phyloP scores from a whole-genome alignment of 257 asterid species.

The Agastache rugosa region DNA sequence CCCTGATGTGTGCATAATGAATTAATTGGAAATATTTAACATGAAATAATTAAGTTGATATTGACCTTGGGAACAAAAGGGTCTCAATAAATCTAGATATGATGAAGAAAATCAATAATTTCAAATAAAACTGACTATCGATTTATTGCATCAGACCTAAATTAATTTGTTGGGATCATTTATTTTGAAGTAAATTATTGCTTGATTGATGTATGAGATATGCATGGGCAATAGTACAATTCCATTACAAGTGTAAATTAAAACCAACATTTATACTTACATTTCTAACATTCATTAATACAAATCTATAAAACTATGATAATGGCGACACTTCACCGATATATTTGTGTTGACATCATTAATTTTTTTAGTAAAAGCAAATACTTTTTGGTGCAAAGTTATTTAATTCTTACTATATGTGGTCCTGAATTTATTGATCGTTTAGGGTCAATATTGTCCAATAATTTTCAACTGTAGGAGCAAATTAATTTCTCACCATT shows the following conservation, averaged over 20 bases:
- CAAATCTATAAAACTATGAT: conserved; percentile 34
- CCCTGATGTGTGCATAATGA: neutral
- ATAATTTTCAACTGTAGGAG: conserved; percentile 19
- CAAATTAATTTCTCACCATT: neutral
- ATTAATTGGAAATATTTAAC: neutral
- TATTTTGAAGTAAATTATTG: conserved; percentile 4
- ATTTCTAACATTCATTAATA: conserved; percentile 44
- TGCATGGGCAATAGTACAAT: conserved; percentile 14
- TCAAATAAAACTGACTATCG: neutral
- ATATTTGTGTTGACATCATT: conserved; percentile 34
- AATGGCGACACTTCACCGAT: conserved; percentile 39
- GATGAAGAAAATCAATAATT: neutral
- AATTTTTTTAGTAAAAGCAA: conserved; percentile 37
- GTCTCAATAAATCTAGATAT: neutral
- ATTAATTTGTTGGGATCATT: conserved; percentile 28
- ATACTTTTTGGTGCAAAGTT: conserved; percentile 36
- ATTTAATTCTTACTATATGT: conserved; percentile 41
- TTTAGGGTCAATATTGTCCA: conserved; percentile 32
- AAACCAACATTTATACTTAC: conserved; percentile 35
- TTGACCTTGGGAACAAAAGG: neutral
- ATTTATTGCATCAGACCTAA: conserved; percentile 27
- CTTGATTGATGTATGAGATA: neutral
- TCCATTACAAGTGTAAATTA: conserved; percentile 29
- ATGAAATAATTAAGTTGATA: neutral
- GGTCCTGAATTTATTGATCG: conserved; percentile 42